Percentiles rank a stretch among this genome's conserved stretches.
Conservation (phyloP, 257 asterid species). For the Nicotiana otophora region DNA sequence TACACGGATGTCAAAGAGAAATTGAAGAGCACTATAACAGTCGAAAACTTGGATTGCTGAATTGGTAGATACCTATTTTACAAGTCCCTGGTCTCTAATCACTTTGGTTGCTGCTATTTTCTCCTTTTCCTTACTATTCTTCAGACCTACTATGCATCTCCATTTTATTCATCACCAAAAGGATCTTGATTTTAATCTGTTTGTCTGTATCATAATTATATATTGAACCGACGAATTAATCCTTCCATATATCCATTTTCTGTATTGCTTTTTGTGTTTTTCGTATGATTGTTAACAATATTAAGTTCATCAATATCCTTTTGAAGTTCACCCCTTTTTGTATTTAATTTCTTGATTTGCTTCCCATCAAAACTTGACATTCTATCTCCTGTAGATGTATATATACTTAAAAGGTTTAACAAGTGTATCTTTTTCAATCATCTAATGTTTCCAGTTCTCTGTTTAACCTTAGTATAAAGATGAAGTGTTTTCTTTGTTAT, state of each 20-base stretch:
- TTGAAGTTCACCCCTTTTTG: background rate
- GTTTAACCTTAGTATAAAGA: background rate
- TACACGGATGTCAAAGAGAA: background rate
- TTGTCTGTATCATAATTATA: background rate
- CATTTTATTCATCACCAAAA: background rate
- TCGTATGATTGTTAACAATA: background rate
- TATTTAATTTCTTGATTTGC: background rate
- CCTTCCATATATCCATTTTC: background rate
- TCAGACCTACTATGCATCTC: background rate
- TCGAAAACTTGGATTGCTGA: constrained; percentile 9
- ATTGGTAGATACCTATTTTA: background rate
- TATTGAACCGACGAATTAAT: background rate
- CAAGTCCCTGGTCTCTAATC: background rate
- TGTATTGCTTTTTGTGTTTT: background rate
- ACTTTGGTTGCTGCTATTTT: background rate
- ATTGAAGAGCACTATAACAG: background rate
- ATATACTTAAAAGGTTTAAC: background rate
- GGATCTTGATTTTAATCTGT: background rate
- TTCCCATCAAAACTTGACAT: background rate
- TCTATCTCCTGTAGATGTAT: background rate
- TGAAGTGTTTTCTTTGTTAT: too few relatives aligned
- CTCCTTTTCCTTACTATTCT: background rate
- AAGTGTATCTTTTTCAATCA: background rate
- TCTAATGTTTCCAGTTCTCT: background rate
- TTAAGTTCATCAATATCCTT: too few relatives aligned